These are phyloP conservation scores for Stromatinia cepivora DNA, from an alignment of 2,329 filamentous ascomycete genomes.

Conservation along the genomic window DNA sequence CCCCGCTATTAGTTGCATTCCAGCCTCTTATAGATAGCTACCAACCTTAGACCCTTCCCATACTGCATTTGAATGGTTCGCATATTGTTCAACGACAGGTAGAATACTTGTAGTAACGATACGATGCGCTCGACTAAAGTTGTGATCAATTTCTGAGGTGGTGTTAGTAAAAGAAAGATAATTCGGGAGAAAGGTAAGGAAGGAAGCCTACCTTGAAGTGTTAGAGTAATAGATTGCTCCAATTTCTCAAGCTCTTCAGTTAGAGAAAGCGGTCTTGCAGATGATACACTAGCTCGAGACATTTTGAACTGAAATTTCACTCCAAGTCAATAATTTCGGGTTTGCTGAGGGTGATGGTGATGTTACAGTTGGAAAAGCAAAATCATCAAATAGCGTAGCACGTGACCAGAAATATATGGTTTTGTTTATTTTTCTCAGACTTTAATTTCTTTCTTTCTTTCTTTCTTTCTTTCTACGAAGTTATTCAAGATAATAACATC, in stretches of 20 bases:
- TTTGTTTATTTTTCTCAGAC: neutral
- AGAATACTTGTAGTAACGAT: constrained; percentile 94
- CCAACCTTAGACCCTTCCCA: constrained; percentile 93
- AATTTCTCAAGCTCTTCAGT: constrained; percentile 95
- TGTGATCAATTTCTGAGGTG: constrained; percentile 86
- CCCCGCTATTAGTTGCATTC: constrained; percentile 29
- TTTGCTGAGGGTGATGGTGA: constrained; percentile 1
- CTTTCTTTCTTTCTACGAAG: neutral
- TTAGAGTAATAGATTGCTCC: constrained; percentile 95
- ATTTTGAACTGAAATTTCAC: constrained; percentile 24
- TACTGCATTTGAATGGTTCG: constrained; percentile 86
- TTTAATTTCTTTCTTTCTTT: neutral
- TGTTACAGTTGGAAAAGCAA: neutral
- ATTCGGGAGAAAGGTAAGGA: neutral
- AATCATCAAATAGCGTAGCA: neutral
- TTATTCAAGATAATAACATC: neutral
- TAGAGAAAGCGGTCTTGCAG: constrained; percentile 65
- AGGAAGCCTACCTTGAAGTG: constrained; percentile 70
- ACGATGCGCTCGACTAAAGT: constrained; percentile 94
- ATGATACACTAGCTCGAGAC: constrained; percentile 42
- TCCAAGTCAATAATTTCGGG: constrained; percentile 1
- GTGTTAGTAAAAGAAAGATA: constrained; percentile 24
- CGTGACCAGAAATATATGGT: neutral
- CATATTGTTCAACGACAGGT: constrained; percentile 92
- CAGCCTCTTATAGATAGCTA: neutral